Percentiles rank a stretch among this genome's conserved stretches.
Evolutionary conservation across 1,284 basidiomycete genomes (phyloP).

Genomic region (Irpex sp.): DNA sequence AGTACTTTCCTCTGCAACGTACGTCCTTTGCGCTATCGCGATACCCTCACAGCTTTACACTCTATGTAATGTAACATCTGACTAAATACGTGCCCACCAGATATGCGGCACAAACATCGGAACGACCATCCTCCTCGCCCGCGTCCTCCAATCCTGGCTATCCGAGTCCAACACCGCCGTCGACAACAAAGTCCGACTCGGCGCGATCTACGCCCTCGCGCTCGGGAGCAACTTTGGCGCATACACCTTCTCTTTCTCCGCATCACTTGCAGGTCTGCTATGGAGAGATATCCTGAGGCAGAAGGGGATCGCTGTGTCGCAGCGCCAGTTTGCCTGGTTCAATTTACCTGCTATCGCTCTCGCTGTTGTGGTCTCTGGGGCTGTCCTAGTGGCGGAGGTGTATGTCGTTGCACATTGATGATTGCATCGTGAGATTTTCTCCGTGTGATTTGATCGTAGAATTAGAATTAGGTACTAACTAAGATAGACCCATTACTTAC

Average conservation of each 20-base stretch:
- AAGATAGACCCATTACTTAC: background rate
- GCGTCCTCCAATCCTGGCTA: conserved; percentile 46
- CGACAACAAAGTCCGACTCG: conserved; percentile 31
- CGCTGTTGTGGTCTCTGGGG: conserved; percentile 25
- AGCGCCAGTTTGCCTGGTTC: conserved; percentile 68
- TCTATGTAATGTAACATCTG: background rate
- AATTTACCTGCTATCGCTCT: conserved; percentile 44
- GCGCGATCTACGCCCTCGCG: conserved; percentile 60
- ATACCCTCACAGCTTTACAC: too few relatives aligned
- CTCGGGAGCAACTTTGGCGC: conserved; percentile 90
- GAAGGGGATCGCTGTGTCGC: conserved; percentile 72
- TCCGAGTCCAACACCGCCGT: conserved; percentile 13
- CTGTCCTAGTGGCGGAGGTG: conserved; percentile 28
- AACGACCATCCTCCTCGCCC: conserved; percentile 85
- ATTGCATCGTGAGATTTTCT: background rate
- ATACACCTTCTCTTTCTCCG: conserved; percentile 87
- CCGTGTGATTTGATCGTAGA: background rate
- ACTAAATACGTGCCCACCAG: conserved; percentile 22
- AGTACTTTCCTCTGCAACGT: conserved; percentile 82
- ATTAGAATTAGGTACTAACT: background rate
- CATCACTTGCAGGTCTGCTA: conserved; percentile 86
- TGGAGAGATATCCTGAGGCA: conserved; percentile 82
- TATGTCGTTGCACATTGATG: conserved; percentile 10
- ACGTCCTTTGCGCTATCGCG: too few relatives aligned
- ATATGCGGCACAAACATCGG: conserved; percentile 94